Percentiles rank a stretch among this genome's conserved stretches.
These are phyloP conservation scores for Ramichloridium luteum DNA, from an alignment of 2,329 filamentous ascomycete genomes.

Conservation along the genomic window DNA sequence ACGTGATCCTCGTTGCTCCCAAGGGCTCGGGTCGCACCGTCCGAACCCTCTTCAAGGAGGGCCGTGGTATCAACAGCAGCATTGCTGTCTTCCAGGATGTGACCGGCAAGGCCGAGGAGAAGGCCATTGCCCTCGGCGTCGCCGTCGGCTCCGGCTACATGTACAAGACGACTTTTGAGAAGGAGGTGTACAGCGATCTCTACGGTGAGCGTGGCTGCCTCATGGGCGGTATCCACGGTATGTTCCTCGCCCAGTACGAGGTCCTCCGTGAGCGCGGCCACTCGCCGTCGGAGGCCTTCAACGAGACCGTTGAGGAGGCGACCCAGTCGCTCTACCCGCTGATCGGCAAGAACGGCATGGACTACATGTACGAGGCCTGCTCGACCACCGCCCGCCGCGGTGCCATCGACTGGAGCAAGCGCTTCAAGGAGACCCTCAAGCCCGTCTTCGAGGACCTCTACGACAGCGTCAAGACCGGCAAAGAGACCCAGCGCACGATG, in stretches of 20 bases:
- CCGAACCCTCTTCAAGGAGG: slow-evolving; percentile 96
- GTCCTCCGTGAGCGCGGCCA: slow-evolving; percentile 98
- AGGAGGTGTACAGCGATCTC: slow-evolving; percentile 99
- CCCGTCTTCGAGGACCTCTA: slow-evolving; percentile 97
- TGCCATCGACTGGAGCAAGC: slow-evolving; percentile 95
- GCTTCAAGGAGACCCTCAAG: slow-evolving; percentile 97
- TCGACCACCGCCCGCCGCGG: slow-evolving; percentile 96
- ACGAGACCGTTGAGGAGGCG: slow-evolving; percentile 99
- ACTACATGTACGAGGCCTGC: slow-evolving; percentile 99
- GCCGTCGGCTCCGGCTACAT: slow-evolving; percentile 96
- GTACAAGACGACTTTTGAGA: slow-evolving; percentile 99
- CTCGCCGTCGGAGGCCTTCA: slow-evolving; percentile 96
- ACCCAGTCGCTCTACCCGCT: slow-evolving; percentile 96
- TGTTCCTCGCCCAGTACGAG: slow-evolving; percentile 99
- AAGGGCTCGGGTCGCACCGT: slow-evolving; percentile 99
- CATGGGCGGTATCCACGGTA: slow-evolving; percentile 99
- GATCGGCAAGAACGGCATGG: slow-evolving; percentile 96
- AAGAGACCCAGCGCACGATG: slow-evolving; percentile 90
- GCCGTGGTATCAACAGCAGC: slow-evolving; percentile 98
- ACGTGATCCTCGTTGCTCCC: slow-evolving; percentile 98
- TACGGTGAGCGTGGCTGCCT: slow-evolving; percentile 99
- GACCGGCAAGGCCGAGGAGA: slow-evolving; percentile 95
- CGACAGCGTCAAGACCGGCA: slow-evolving; percentile 78
- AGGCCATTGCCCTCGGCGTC: slow-evolving; percentile 90
- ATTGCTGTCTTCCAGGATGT: slow-evolving; percentile 98